These are phyloP conservation scores for Blumeria hordei DNA, from an alignment of 2,329 filamentous ascomycete genomes.

Conservation along the genomic window DNA sequence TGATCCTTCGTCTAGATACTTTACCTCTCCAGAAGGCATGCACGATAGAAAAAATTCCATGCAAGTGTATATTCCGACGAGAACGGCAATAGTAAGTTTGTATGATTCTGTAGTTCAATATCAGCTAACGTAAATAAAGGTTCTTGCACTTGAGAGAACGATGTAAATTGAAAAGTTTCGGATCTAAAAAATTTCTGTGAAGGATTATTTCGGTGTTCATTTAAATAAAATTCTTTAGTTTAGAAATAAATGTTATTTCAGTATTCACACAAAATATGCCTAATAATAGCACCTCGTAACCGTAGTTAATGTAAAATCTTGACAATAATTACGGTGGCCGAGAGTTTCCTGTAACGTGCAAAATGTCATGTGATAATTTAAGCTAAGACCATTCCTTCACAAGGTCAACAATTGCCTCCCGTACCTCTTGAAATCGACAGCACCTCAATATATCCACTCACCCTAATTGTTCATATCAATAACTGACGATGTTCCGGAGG, in stretches of 20 bases:
- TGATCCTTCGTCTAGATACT: constrained; percentile 62
- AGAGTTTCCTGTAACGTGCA: no score
- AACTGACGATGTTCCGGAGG: constrained; percentile 66
- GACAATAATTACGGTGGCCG: no score
- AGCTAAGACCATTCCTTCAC: no score
- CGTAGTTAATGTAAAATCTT: no score
- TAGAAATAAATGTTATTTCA: no score
- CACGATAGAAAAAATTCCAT: constrained; percentile 76
- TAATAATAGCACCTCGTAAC: no score
- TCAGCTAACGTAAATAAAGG: constrained; percentile 8
- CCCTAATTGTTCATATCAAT: constrained; percentile 41
- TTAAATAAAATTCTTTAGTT: no score
- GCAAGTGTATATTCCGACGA: constrained; percentile 70
- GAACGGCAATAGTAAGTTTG: constrained; percentile 53
- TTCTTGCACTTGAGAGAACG: constrained; percentile 17
- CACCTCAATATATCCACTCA: constrained; percentile 21
- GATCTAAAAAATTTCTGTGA: background rate
- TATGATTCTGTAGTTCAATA: background rate
- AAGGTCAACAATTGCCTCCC: no score
- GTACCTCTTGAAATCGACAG: no score
- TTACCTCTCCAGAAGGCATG: constrained; percentile 78
- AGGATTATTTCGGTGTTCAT: no score
- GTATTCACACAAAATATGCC: no score
- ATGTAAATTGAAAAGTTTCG: constrained; percentile 6
- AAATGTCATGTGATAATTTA: no score